Percentiles rank a stretch among this genome's conserved stretches.
Conservation (phyloP, 2,329 filamentous ascomycete species). For the Gaeumannomyces sp. region DNA sequence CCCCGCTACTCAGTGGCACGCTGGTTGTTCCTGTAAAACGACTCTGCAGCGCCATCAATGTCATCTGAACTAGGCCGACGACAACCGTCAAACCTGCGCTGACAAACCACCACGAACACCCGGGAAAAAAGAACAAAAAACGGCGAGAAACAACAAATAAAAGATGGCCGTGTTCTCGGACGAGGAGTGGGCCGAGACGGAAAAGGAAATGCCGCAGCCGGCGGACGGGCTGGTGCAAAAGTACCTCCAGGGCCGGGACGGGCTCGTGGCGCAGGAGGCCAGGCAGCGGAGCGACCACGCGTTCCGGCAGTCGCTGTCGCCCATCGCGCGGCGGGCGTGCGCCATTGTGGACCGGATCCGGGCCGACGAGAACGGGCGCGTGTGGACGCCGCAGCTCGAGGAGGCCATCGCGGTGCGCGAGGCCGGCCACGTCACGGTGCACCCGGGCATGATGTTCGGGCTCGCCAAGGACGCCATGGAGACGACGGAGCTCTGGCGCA, state of each 20-base stretch:
- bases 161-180: constrained; percentile 34
- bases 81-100: no score
- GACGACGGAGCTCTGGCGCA: constrained; percentile 75
- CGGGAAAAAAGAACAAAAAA: background rate
- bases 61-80: no score
- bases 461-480: constrained; percentile 84
- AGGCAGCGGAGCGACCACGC: constrained; percentile 69
- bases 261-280: constrained; percentile 74
- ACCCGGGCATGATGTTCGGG: constrained; percentile 90
- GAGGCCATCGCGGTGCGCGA: constrained; percentile 58
- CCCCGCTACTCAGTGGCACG: background rate
- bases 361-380: constrained; percentile 63
- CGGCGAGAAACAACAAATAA: background rate
- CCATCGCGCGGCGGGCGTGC: constrained; percentile 70
- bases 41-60: no score
- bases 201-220: constrained; percentile 47
- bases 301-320: constrained; percentile 70
- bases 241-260: constrained; percentile 70
- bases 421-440: constrained; percentile 54
- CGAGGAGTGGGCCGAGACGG: constrained; percentile 54
- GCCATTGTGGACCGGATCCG: constrained; percentile 76
- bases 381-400: constrained; percentile 73
- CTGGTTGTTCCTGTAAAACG: no score
- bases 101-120: no score
- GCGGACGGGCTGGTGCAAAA: constrained; percentile 75